phyloP scores from a whole-genome alignment of 139 green algal genomes.

The Nannochloris sp. region DNA sequence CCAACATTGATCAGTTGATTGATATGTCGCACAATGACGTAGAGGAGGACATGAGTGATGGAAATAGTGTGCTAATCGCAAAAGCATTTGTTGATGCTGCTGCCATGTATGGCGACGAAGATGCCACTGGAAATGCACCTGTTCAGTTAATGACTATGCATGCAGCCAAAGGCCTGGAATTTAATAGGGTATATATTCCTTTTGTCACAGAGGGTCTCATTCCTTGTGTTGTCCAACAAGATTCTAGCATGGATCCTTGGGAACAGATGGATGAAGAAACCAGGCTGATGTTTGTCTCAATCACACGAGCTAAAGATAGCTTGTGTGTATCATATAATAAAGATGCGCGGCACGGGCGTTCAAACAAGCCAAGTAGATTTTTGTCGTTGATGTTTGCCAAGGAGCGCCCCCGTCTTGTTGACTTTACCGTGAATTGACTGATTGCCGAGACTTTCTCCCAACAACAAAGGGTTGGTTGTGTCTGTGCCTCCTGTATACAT shows the following conservation, averaged over 20 bases:
- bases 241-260: no score
- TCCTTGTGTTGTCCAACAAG: not conserved
- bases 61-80: not conserved
- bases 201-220: slow-evolving; percentile 11
- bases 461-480: no score
- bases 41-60: slow-evolving; percentile 3
- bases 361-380: no score
- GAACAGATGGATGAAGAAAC: slow-evolving; percentile 13
- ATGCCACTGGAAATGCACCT: slow-evolving; percentile 11
- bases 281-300: slow-evolving; percentile 22
- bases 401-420: no score
- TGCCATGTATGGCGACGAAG: slow-evolving; percentile 27
- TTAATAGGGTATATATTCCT: slow-evolving; percentile 39
- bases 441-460: no score
- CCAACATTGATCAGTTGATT: not conserved
- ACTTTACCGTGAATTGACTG: no score
- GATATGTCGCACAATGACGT: no score
- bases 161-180: slow-evolving; percentile 56
- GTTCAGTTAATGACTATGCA: slow-evolving; percentile 56
- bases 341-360: no score
- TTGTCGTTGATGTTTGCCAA: no score
- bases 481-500: no score
- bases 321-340: not conserved
- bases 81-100: slow-evolving; percentile 36
- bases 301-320: slow-evolving; percentile 23